Conservation (phyloP, 257 asterid genomes). For the Echium plantagineum region DNA sequence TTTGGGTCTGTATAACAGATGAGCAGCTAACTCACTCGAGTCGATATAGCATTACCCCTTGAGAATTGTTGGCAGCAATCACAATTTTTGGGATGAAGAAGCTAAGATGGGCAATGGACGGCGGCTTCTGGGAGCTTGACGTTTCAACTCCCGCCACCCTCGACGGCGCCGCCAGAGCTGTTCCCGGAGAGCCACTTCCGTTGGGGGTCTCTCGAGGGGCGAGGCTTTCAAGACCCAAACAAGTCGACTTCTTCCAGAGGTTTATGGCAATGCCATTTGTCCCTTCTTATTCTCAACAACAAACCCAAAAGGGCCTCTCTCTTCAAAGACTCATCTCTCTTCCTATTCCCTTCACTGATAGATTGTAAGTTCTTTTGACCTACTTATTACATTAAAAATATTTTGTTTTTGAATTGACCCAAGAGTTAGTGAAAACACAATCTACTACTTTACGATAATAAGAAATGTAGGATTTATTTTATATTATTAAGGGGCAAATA, state of each 20-base stretch:
- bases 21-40: too few relatives aligned
- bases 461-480: too few relatives aligned
- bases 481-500: too few relatives aligned
- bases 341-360: conserved; percentile 40
- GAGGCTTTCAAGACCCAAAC: conserved; percentile 54
- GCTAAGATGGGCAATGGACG: conserved; percentile 79
- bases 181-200: conserved; percentile 40
- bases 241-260: conserved; percentile 77
- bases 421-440: too few relatives aligned
- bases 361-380: conserved; percentile 28
- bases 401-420: too few relatives aligned
- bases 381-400: too few relatives aligned
- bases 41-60: too few relatives aligned
- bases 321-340: conserved; percentile 53
- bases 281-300: conserved; percentile 37
- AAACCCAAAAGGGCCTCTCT: conserved; percentile 27
- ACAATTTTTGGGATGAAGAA: conserved; percentile 34
- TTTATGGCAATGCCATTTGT: conserved; percentile 74
- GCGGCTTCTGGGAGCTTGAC: conserved; percentile 71
- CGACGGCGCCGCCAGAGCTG: conserved; percentile 60
- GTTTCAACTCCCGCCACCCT: conserved; percentile 61
- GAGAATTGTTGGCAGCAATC: too few relatives aligned
- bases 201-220: conserved; percentile 59
- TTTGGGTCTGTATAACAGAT: too few relatives aligned
- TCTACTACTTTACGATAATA: too few relatives aligned